Percentiles rank a stretch among this genome's conserved stretches.
phyloP scores from a whole-genome alignment of 805 yeast species.

The Metahyphopichia silvanorum region DNA sequence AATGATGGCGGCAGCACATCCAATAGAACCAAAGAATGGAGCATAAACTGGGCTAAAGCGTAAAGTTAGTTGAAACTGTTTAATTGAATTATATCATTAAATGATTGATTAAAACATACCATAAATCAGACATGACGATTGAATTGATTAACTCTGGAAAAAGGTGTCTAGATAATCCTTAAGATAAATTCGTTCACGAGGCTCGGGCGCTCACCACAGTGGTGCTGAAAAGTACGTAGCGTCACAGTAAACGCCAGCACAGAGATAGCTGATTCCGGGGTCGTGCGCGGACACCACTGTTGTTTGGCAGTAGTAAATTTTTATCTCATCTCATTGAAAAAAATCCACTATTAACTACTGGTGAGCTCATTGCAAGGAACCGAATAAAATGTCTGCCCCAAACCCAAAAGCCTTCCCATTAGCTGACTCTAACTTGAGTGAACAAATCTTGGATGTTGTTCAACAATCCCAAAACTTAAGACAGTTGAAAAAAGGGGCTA shows the following conservation, averaged over 20 bases:
- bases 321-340: too few species aligned
- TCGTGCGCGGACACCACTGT: too few species aligned
- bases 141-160: too few species aligned
- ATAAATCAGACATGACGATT: constrained; percentile 68
- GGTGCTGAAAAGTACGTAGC: too few species aligned
- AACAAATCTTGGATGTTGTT: constrained; percentile 95
- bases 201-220: too few species aligned
- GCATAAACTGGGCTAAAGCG: constrained; percentile 66
- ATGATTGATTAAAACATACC: constrained; percentile 46
- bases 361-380: constrained; percentile 53
- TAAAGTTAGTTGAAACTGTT: constrained; percentile 12
- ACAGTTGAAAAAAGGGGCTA: constrained; percentile 99
- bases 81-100: background rate
- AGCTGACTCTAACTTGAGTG: constrained; percentile 92
- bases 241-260: too few species aligned
- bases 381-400: constrained; percentile 71
- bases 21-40: constrained; percentile 99
- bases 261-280: too few species aligned
- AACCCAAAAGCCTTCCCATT: constrained; percentile 99
- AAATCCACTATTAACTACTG: constrained; percentile 20
- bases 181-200: too few species aligned
- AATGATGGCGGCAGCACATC: constrained; percentile 98
- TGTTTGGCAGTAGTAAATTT: too few species aligned
- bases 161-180: too few species aligned
- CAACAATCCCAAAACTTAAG: constrained; percentile 98